Conservation (phyloP, 2,329 filamentous ascomycete genomes). For the Fusarium albosuccineum region DNA sequence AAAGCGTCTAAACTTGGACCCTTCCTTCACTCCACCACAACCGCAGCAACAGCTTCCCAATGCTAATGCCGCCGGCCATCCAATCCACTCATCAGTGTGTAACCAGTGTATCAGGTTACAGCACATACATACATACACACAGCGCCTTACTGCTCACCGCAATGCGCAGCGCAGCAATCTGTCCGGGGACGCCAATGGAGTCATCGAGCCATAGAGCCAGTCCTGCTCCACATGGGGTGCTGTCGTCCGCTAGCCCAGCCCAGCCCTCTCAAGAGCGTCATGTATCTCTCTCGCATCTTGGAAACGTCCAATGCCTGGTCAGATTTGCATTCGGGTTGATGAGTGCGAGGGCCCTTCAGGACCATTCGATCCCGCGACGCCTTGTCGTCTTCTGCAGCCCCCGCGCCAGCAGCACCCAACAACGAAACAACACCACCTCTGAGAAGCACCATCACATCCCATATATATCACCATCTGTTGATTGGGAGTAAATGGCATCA, state of each 20-base stretch:
- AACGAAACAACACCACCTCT: constrained; percentile 26
- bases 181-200: constrained; percentile 27
- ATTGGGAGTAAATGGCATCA: constrained; percentile 36
- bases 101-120: constrained; percentile 36
- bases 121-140: constrained; percentile 30
- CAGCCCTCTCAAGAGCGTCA: constrained; percentile 16
- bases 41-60: constrained; percentile 13
- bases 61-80: constrained; percentile 30
- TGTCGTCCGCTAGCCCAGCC: constrained; percentile 29
- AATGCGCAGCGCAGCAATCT: constrained; percentile 17
- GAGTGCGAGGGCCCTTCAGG: constrained; percentile 22
- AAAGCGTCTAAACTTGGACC: constrained; percentile 19
- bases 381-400: constrained; percentile 1
- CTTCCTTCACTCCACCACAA: constrained; percentile 22
- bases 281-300: too few species aligned
- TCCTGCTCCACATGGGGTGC: constrained; percentile 22
- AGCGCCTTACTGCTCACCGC: constrained; percentile 35
- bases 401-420: constrained; percentile 11
- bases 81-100: constrained; percentile 26
- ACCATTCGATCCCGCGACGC: constrained; percentile 12
- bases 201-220: not conserved
- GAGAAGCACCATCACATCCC: constrained; percentile 7
- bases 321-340: not conserved
- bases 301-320: constrained; percentile 15
- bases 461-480: constrained; percentile 20